These are phyloP conservation scores for Cladobotryum protrusum DNA, from an alignment of 2,329 filamentous ascomycete species.

Conservation along the genomic window DNA sequence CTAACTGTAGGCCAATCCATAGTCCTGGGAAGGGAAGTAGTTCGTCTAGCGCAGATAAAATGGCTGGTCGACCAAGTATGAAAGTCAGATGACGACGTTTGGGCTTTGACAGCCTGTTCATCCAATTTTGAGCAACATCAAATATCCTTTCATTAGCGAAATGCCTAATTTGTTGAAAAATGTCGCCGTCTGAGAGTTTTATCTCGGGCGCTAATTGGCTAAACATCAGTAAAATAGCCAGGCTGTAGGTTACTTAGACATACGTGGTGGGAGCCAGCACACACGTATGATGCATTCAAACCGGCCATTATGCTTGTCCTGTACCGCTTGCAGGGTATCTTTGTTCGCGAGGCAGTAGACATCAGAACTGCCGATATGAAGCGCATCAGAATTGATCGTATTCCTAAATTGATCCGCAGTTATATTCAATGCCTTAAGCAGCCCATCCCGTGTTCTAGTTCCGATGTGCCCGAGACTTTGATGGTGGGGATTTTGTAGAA, in stretches of 20 bases:
- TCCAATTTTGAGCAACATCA: conserved; percentile 1
- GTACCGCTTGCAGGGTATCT: no score
- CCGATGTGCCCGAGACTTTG: neutral
- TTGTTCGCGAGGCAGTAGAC: neutral
- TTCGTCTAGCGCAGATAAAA: neutral
- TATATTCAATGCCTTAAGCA: neutral
- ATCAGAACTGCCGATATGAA: neutral
- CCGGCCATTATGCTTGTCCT: neutral
- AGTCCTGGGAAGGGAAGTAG: conserved; percentile 4
- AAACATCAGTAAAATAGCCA: no score
- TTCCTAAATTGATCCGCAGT: neutral
- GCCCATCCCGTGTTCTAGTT: neutral
- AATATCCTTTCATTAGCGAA: neutral
- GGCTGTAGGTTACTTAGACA: neutral
- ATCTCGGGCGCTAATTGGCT: neutral
- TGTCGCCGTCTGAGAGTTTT: neutral
- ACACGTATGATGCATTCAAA: conserved; percentile 1
- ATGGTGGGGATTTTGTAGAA: conserved; percentile 1
- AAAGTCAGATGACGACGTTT: conserved; percentile 1
- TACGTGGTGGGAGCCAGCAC: neutral
- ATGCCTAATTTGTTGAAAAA: conserved; percentile 3
- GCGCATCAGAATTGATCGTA: neutral
- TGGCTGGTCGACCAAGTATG: conserved; percentile 1
- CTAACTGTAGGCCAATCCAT: conserved; percentile 5
- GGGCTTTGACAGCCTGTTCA: conserved; percentile 2